Percentiles rank a stretch among this genome's conserved stretches.
Conservation (phyloP, 768 basidiomycete species). For the Suillus discolor region DNA sequence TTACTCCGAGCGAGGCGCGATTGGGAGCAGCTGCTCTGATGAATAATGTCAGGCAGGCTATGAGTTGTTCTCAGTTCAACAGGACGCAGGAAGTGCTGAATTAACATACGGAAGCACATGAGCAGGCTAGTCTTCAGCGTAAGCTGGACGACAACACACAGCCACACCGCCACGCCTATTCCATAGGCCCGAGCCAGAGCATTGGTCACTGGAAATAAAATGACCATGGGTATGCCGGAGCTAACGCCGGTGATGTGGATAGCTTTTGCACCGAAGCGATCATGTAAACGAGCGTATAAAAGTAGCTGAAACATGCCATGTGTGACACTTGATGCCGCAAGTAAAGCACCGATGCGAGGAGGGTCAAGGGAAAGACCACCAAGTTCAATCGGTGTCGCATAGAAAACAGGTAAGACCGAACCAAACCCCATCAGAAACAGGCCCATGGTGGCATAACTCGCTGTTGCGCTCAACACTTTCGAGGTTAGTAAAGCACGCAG, state of each 20-base stretch:
- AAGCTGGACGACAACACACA: slow-evolving; percentile 27
- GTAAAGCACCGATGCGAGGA: slow-evolving; percentile 31
- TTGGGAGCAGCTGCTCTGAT: slow-evolving; percentile 6
- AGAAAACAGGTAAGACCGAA: slow-evolving; percentile 40
- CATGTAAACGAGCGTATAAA: slow-evolving; percentile 60
- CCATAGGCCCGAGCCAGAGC: slow-evolving; percentile 25
- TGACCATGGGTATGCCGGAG: slow-evolving; percentile 31
- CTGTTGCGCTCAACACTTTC: slow-evolving; percentile 56
- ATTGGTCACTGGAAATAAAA: slow-evolving; percentile 33
- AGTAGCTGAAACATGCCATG: slow-evolving; percentile 55
- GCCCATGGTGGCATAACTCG: slow-evolving; percentile 63
- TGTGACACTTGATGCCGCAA: slow-evolving; percentile 26
- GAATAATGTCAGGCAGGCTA: neutral
- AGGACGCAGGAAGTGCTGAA: neutral
- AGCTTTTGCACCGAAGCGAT: slow-evolving; percentile 51
- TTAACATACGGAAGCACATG: slow-evolving; percentile 35
- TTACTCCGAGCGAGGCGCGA: neutral
- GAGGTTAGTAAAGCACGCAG: slow-evolving; percentile 52
- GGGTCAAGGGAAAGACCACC: slow-evolving; percentile 31
- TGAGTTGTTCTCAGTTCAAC: neutral
- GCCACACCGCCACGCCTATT: slow-evolving; percentile 29
- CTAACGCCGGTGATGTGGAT: slow-evolving; percentile 30
- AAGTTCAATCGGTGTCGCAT: slow-evolving; percentile 30
- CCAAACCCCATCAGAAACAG: slow-evolving; percentile 66
- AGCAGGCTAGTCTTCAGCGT: slow-evolving; percentile 20